Evolutionary conservation across 805 yeast genomes (phyloP).

Genomic region (Myxozyma geophila): DNA sequence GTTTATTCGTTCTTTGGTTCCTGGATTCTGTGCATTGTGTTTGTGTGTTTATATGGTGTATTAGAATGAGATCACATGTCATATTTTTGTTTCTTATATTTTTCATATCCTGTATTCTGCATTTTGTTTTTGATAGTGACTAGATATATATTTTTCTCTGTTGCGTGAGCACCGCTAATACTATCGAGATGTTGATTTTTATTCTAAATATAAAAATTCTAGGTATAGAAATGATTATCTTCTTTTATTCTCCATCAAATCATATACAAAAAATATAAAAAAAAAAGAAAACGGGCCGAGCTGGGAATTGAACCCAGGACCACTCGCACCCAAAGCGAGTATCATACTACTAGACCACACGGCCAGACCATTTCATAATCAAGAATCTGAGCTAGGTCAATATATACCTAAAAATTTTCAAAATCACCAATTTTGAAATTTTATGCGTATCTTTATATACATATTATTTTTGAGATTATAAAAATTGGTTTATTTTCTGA

Average conservation of each 20-base stretch:
- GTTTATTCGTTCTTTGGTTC: too few relatives aligned
- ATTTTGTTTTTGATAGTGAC: neutral
- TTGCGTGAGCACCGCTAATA: too few relatives aligned
- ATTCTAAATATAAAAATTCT: too few relatives aligned
- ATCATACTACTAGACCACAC: slow-evolving; percentile 44
- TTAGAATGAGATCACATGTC: too few relatives aligned
- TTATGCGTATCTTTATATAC: neutral
- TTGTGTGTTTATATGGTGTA: too few relatives aligned
- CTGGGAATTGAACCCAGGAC: slow-evolving; percentile 46
- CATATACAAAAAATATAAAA: neutral
- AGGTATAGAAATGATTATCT: too few relatives aligned
- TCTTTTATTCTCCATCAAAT: neutral
- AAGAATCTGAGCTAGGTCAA: neutral
- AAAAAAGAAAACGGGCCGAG: slow-evolving; percentile 41
- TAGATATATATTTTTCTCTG: neutral
- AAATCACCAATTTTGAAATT: neutral
- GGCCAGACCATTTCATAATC: slow-evolving; percentile 31
- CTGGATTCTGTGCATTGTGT: too few relatives aligned
- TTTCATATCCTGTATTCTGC: neutral
- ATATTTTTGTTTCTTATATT: too few relatives aligned
- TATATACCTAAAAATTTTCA: neutral
- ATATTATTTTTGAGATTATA: neutral
- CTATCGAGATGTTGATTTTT: too few relatives aligned
- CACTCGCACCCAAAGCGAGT: slow-evolving; percentile 45
- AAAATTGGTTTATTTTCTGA: neutral